A percentile compares a stretch with the other conserved stretches of the same genome.
Evolutionary conservation across 305 asterid species (phyloP).

Genomic region (Fraxinus ornus): DNA sequence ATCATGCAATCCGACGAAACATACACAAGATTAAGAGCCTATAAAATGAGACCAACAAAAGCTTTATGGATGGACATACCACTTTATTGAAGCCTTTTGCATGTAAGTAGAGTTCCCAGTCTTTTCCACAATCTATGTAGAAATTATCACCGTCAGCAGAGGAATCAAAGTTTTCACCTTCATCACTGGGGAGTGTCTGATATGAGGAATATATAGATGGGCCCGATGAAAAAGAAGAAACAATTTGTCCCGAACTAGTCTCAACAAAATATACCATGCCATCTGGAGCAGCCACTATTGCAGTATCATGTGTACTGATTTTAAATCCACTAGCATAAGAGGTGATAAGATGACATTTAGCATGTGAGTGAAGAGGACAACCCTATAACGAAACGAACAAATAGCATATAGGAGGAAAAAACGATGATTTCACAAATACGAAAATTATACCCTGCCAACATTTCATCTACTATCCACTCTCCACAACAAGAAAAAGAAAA

Average conservation of each 20-base stretch:
- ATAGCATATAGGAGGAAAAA: not conserved
- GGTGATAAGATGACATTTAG: slow-evolving; percentile 22
- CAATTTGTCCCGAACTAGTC: slow-evolving; percentile 47
- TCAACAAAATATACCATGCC: slow-evolving; percentile 66
- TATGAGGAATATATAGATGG: slow-evolving; percentile 69
- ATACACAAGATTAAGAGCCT: not conserved
- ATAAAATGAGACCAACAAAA: not conserved
- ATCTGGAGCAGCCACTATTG: slow-evolving; percentile 80
- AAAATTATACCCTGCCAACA: not conserved
- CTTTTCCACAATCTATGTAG: slow-evolving; percentile 79
- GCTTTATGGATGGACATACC: slow-evolving; percentile 34
- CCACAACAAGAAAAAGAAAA: not conserved
- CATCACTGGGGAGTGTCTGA: slow-evolving; percentile 50
- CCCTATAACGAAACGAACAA: not conserved
- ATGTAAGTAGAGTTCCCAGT: slow-evolving; percentile 69
- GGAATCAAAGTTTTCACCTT: slow-evolving; percentile 49
- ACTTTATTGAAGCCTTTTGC: slow-evolving; percentile 49
- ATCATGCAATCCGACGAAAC: not conserved
- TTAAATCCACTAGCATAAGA: slow-evolving; percentile 26
- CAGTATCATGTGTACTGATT: slow-evolving; percentile 58
- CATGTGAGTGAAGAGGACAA: slow-evolving; percentile 11
- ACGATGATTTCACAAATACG: slow-evolving; percentile 4
- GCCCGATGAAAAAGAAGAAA: slow-evolving; percentile 83
- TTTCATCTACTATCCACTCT: not conserved
- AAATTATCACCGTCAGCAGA: slow-evolving; percentile 50